Conservation (phyloP, 257 asterid species). For the Mitragyna speciosa region DNA sequence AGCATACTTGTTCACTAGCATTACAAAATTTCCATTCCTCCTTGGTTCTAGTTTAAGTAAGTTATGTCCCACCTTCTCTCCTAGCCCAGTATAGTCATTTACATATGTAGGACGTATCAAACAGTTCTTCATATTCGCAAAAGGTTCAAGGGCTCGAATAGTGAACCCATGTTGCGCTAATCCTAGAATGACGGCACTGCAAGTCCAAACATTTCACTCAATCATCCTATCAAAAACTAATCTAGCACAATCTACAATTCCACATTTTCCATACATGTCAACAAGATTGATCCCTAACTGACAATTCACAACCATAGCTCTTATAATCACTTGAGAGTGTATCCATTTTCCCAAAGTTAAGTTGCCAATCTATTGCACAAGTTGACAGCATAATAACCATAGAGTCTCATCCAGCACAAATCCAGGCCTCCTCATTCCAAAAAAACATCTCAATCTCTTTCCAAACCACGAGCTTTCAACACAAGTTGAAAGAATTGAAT, state of each 20-base stretch:
- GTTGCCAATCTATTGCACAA: conserved; percentile 62
- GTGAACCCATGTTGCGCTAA: conserved; percentile 77
- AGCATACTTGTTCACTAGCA: conserved; percentile 71
- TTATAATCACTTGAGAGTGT: conserved; percentile 62
- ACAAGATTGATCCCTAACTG: conserved; percentile 70
- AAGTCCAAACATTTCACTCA: conserved; percentile 80
- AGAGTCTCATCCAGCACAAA: conserved; percentile 53
- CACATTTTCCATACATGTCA: conserved; percentile 81
- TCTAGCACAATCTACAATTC: too few species aligned
- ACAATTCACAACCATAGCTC: conserved; percentile 50
- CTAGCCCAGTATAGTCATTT: conserved; percentile 45
- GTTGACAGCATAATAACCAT: conserved; percentile 71
- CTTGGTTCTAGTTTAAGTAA: conserved; percentile 63
- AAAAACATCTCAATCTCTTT: conserved; percentile 43
- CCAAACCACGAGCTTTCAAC: conserved; percentile 50
- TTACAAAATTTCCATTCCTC: conserved; percentile 68
- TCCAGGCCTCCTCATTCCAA: conserved; percentile 45
- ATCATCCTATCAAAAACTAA: too few species aligned
- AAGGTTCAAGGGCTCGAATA: conserved; percentile 42
- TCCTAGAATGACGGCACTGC: conserved; percentile 81
- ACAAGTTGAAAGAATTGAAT: conserved; percentile 58
- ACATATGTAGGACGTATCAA: conserved; percentile 50
- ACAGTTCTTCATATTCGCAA: conserved; percentile 41
- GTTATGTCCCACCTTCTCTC: conserved; percentile 49
- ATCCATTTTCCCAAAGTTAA: conserved; percentile 66